These are phyloP conservation scores for Leucaena leucocephala DNA, from an alignment of 306 rosid species.

Conservation along the genomic window DNA sequence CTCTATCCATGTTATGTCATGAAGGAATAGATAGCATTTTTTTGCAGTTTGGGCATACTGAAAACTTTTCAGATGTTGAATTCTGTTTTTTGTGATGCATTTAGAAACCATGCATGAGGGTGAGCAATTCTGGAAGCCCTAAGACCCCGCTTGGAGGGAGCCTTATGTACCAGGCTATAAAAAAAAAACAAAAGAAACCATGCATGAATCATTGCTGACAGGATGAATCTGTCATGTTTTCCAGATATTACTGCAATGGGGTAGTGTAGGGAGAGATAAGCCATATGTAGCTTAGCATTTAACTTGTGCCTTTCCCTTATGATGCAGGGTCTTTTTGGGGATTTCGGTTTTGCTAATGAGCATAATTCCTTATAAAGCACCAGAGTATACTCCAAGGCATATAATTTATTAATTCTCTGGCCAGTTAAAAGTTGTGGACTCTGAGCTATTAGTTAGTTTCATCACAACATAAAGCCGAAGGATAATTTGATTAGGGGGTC, in stretches of 20 bases:
- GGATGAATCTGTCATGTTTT: constrained; percentile 27
- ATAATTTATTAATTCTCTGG: constrained; percentile 12
- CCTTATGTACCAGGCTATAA: too few relatives aligned
- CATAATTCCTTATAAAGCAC: constrained; percentile 51
- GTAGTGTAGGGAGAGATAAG: constrained; percentile 18
- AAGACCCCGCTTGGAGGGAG: too few relatives aligned
- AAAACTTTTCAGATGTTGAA: neutral
- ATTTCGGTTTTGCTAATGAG: constrained; percentile 69
- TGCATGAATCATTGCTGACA: constrained; percentile 16
- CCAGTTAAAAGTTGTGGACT: constrained; percentile 10
- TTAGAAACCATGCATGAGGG: neutral
- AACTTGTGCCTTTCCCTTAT: constrained; percentile 23
- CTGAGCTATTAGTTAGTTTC: constrained; percentile 7
- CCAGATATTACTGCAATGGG: constrained; percentile 14
- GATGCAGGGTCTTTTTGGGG: constrained; percentile 71
- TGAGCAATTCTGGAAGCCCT: too few relatives aligned
- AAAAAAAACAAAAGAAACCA: neutral
- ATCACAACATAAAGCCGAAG: constrained; percentile 34
- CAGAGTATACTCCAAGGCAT: constrained; percentile 26
- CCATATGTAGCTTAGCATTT: constrained; percentile 19
- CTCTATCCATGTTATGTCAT: constrained; percentile 20
- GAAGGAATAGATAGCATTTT: constrained; percentile 23
- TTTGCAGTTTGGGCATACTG: neutral
- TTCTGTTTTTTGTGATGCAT: constrained; percentile 15
- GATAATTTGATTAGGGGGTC: constrained; percentile 29